A percentile compares a stretch with the other conserved stretches of the same genome.
phyloP scores from a whole-genome alignment of 1,284 basidiomycete species.

The Tranzscheliella williamsii region DNA sequence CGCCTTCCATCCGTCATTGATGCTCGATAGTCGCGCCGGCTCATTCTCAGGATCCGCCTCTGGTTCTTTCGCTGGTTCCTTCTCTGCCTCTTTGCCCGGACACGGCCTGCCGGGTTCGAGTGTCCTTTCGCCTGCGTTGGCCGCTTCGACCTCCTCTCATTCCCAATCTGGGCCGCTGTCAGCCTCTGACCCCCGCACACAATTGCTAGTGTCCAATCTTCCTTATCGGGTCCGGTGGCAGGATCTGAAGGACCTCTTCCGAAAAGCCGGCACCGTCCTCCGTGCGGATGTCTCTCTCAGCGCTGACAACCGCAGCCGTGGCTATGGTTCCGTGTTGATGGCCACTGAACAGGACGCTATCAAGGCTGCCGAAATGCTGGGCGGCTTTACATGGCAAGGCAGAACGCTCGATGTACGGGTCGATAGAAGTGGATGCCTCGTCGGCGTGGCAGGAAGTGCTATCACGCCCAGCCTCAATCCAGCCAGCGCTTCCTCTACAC shows the following conservation, averaged over 20 bases:
- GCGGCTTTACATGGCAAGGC: slow-evolving; percentile 61
- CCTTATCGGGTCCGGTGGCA: slow-evolving; percentile 62
- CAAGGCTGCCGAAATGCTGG: slow-evolving; percentile 61
- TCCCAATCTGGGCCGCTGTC: slow-evolving; percentile 43
- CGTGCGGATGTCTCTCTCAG: slow-evolving; percentile 61
- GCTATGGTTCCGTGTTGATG: slow-evolving; percentile 57
- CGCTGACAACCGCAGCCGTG: slow-evolving; percentile 55
- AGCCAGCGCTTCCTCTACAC: not conserved
- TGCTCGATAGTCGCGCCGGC: too few relatives aligned
- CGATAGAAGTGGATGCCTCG: slow-evolving; percentile 46
- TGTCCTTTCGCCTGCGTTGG: not conserved
- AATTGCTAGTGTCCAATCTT: slow-evolving; percentile 63
- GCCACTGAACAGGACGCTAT: slow-evolving; percentile 60
- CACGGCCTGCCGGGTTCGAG: too few relatives aligned
- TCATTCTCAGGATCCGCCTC: too few relatives aligned
- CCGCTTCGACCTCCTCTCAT: slow-evolving; percentile 1
- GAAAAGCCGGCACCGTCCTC: slow-evolving; percentile 62
- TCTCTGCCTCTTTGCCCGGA: too few relatives aligned
- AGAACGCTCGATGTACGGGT: slow-evolving; percentile 54
- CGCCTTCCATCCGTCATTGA: too few relatives aligned
- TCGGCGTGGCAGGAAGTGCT: slow-evolving; percentile 31
- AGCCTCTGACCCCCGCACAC: slow-evolving; percentile 76
- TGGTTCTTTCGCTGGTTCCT: too few relatives aligned
- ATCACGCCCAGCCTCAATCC: slow-evolving; percentile 12
- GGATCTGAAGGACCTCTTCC: slow-evolving; percentile 62